Evolutionary conservation across 768 basidiomycete genomes (phyloP), one percentile per base, ranked within the genome.

Genomic region (Tulasnella sp.): DNA sequence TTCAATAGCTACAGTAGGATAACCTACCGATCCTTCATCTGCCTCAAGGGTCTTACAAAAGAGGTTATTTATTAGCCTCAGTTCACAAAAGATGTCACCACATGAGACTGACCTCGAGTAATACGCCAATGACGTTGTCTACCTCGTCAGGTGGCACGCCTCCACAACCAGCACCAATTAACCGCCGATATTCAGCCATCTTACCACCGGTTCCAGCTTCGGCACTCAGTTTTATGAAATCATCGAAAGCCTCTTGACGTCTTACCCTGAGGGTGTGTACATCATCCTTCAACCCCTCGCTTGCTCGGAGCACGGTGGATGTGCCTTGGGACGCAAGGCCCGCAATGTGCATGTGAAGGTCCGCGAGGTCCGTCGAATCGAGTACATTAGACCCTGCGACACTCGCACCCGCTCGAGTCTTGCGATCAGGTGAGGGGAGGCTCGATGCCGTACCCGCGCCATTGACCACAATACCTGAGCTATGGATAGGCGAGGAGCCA

Each of bases 141-240:
- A 97, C 87, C 63, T 97, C 93, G n/a, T 81, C 76, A 1, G 86
- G 82, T 2, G 85, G 80, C 29, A 93, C 79, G 0, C 89, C 87
- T 23, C 91, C 91, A 73, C 90, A 95, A 0, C 90, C 93, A 15
- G 90, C 84, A 30, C 86, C 85, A 66, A 99, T 93, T 53, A 99
- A 71, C 24, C 85, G 77, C 65, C 93, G 76, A 70, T 97, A 99
- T 64, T 94, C 87, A 3, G 80, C 77, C 83, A 98, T 94, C 63
- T 84, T 78, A 42, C 88, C 89, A 29, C 86, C 83, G 0, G 93
- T 96, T 3, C 94, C 94, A 0, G 88, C 84, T 71, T 94, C 90
- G 19, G 89, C 86, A 69, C 93, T 88, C 71, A 88, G 85, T 29
- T 76, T 79, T 10, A 87, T 87, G 64, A 89, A 76, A 60, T 82